A percentile compares a stretch with the other conserved stretches of the same genome.
phyloP scores from a whole-genome alignment of 352 stramenopile genomes.

The Phytopythium boreale region DNA sequence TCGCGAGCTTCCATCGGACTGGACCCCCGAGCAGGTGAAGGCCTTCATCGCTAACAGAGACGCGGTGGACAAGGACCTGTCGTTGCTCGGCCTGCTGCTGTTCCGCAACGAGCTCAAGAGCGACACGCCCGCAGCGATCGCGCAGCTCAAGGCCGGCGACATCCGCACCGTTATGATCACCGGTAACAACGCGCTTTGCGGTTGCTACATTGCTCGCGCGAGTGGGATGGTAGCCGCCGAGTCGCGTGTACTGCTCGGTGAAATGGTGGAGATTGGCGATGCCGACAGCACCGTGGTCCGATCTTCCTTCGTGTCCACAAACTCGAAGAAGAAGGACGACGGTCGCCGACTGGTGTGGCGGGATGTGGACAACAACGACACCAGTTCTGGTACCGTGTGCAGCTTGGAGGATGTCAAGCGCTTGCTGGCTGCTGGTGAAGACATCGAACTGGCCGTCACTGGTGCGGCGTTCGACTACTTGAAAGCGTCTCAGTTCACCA shows the following conservation, averaged over 20 bases:
- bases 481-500: constrained; percentile 19
- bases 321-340: constrained; percentile 1
- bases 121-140: constrained; percentile 61
- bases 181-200: constrained; percentile 63
- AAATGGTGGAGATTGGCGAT: constrained; percentile 21
- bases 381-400: constrained; percentile 11
- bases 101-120: constrained; percentile 85
- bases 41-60: constrained; percentile 55
- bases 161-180: constrained; percentile 81
- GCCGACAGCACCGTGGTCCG: constrained; percentile 3
- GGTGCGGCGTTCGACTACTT: constrained; percentile 33
- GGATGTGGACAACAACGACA: constrained; percentile 25
- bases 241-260: constrained; percentile 36
- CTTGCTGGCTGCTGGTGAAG: constrained; percentile 9
- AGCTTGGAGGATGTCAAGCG: constrained; percentile 25
- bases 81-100: constrained; percentile 66
- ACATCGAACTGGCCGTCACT: constrained; percentile 41
- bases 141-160: constrained; percentile 53
- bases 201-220: constrained; percentile 44
- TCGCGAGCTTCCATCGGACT: constrained; percentile 26
- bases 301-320: neutral
- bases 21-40: constrained; percentile 30
- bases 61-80: constrained; percentile 66
- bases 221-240: constrained; percentile 30
- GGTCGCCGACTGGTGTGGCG: constrained; percentile 24